A percentile compares a stretch with the other conserved stretches of the same genome.
Conservation (phyloP, 148 eudicot genomes). For the Rhododendron ovatum region DNA sequence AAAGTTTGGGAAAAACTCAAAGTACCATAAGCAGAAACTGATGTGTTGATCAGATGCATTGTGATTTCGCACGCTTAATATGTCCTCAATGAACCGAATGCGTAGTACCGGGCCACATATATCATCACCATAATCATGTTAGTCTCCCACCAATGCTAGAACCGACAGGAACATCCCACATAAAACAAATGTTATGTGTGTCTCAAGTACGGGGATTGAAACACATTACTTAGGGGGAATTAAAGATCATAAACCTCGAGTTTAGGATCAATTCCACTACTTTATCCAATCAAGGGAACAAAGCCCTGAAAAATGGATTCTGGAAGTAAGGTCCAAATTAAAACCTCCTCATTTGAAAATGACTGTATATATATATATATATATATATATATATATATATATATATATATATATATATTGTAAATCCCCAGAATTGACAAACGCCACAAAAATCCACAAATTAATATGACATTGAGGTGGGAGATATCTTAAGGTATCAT, state of each 20-base stretch:
- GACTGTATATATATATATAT: too few species aligned
- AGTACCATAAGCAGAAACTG: not conserved
- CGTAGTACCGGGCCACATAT: constrained; percentile 88
- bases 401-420: too few species aligned
- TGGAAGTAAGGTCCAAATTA: not conserved
- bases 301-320: not conserved
- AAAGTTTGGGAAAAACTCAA: not conserved
- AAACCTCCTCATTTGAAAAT: too few species aligned
- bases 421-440: not conserved
- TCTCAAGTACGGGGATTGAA: not conserved
- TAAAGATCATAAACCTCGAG: not conserved
- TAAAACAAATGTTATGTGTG: not conserved
- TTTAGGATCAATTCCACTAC: not conserved
- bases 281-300: not conserved
- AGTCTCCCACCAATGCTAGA: constrained; percentile 81
- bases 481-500: not conserved
- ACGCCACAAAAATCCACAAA: not conserved
- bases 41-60: constrained; percentile 90
- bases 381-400: too few species aligned
- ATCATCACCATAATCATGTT: constrained; percentile 80
- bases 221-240: not conserved
- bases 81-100: constrained; percentile 79
- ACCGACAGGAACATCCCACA: constrained; percentile 36
- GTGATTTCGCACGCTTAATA: constrained; percentile 88
- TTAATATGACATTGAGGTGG: not conserved